Conservation (phyloP, 169 alveolate genomes). For the Eimeria falciformis region DNA sequence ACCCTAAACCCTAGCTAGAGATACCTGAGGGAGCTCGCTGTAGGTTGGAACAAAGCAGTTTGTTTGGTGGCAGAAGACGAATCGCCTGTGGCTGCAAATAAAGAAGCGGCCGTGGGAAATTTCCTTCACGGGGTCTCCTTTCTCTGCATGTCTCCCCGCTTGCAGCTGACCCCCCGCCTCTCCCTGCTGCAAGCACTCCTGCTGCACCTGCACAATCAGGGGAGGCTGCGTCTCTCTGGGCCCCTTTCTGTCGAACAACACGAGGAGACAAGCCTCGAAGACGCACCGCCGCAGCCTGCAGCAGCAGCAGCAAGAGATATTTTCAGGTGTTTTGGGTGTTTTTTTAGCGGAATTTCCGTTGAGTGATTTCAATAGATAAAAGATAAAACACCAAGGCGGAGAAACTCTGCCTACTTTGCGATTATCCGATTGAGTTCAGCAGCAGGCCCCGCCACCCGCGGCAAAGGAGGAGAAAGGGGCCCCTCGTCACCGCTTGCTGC, state of each 20-base stretch:
- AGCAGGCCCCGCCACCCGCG: conserved; percentile 4
- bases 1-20: background rate
- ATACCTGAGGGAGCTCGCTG: background rate
- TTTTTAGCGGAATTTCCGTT: background rate
- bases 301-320: background rate
- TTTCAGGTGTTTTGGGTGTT: background rate
- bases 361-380: background rate
- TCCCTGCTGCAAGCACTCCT: background rate
- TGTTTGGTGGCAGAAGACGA: background rate
- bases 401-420: background rate
- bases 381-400: background rate
- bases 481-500: background rate
- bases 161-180: background rate
- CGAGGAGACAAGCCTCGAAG: background rate
- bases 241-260: background rate
- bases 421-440: background rate
- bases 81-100: background rate
- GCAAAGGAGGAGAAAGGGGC: background rate
- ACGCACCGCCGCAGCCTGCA: background rate
- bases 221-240: background rate
- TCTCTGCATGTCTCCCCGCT: background rate
- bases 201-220: background rate
- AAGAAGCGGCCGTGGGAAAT: background rate
- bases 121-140: background rate
- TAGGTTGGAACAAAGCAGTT: background rate